These are phyloP conservation scores for Coniochaeta sp. DNA, from an alignment of 2,329 filamentous ascomycete genomes.

Conservation along the genomic window DNA sequence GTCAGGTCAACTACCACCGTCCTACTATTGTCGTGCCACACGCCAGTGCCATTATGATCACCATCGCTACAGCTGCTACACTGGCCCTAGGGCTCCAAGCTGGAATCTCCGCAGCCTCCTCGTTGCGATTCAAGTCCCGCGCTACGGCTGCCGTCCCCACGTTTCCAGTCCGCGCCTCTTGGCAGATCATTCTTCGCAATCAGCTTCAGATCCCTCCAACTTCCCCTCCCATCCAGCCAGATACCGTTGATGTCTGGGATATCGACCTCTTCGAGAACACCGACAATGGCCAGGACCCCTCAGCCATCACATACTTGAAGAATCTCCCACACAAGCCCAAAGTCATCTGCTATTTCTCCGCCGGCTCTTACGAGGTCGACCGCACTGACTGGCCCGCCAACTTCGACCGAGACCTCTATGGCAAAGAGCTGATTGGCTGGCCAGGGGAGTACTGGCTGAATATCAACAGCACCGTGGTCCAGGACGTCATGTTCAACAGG, in stretches of 20 bases:
- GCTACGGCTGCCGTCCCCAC: background rate
- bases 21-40: background rate
- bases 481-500: slow-evolving; percentile 54
- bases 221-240: slow-evolving; percentile 22
- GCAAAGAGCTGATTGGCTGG: slow-evolving; percentile 55
- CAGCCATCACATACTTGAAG: slow-evolving; percentile 38
- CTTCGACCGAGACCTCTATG: slow-evolving; percentile 41
- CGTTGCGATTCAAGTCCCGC: background rate
- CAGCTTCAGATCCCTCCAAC: slow-evolving; percentile 30
- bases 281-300: slow-evolving; percentile 21
- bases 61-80: background rate
- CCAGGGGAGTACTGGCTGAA: slow-evolving; percentile 61
- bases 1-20: background rate
- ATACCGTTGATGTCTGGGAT: slow-evolving; percentile 50
- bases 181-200: slow-evolving; percentile 54
- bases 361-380: slow-evolving; percentile 60
- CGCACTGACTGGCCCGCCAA: slow-evolving; percentile 53
- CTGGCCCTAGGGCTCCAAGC: background rate
- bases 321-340: slow-evolving; percentile 36
- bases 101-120: background rate
- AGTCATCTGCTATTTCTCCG: slow-evolving; percentile 71
- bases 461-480: slow-evolving; percentile 48
- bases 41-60: background rate
- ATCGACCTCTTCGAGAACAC: slow-evolving; percentile 50
- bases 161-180: slow-evolving; percentile 35